These are phyloP conservation scores for Schrenkiella parvula DNA, from an alignment of 345 rosid species.

Conservation along the genomic window DNA sequence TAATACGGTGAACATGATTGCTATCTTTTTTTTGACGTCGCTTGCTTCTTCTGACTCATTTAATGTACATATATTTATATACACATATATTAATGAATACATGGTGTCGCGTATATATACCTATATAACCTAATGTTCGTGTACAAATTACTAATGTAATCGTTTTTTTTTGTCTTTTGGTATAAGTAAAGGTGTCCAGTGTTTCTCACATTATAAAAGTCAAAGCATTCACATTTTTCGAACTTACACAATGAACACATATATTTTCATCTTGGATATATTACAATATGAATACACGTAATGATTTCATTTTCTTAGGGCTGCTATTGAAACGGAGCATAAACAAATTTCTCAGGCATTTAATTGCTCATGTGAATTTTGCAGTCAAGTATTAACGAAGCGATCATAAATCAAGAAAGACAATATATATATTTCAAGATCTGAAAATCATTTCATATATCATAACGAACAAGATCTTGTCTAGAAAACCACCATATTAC, in stretches of 20 bases:
- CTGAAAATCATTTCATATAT: not conserved
- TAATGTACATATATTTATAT: not conserved
- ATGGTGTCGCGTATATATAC: not conserved
- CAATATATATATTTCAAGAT: not conserved
- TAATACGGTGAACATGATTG: conserved; percentile 14
- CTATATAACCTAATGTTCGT: not conserved
- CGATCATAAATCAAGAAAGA: not conserved
- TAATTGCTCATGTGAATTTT: not conserved
- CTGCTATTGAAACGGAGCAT: not conserved
- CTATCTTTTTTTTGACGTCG: conserved; percentile 4
- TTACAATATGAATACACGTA: not conserved
- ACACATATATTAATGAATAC: not conserved
- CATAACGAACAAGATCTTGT: not conserved
- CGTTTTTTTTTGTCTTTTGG: not conserved
- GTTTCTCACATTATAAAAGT: not conserved
- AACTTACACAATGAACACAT: not conserved
- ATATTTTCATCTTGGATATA: not conserved
- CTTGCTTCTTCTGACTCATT: not conserved
- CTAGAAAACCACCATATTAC: not conserved
- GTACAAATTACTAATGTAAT: not conserved
- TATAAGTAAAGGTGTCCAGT: not conserved
- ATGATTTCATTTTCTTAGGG: not conserved
- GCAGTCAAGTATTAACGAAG: not conserved
- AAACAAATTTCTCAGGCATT: not conserved
- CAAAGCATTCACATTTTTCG: not conserved